Evolutionary conservation across 2,329 filamentous ascomycete genomes (phyloP), one percentile per base, ranked within the genome.

Genomic region (Ilyonectria mors-panacis): DNA sequence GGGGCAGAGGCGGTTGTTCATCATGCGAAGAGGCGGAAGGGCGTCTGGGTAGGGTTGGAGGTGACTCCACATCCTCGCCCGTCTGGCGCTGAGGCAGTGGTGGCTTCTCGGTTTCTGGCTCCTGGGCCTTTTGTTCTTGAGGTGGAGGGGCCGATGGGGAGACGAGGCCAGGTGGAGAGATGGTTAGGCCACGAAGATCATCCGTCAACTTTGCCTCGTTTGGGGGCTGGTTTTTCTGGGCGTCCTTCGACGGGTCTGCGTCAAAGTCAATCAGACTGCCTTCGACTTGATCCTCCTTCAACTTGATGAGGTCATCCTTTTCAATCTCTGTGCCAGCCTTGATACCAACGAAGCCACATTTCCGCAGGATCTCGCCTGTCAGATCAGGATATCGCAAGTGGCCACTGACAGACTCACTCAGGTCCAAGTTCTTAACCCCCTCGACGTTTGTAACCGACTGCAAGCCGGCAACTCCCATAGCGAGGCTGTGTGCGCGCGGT

Each of bases 401-500:
- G 5, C 86, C 85, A 70, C 80, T 83, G 56, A 89, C 86, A n/a
- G 84, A 81, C 6, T 83, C 82, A 68, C 85, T 88, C 26, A 89
- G 78, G 63, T 89, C 79, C 17, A 89, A 73, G 67, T 89, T 89
- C 67, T 85, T 79, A 76, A 96, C 86, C 2, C 92, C 92, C 6
- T 88, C 86, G 17, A 95, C 88, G 9, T 86, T 87, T 64, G 89
- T 75, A 26, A 97, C 88, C 35, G 89, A 86, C 77, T 97, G 93
- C 1, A 98, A 83, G 0, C 95, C 95, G 0, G 94, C 94, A 47
- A 97, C 89, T 4, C 95, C 95, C 45, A 93, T 87, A 70, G 96
- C 92, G 30, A 97, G 88, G 65, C 91, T 94, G 45, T 93, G 94
- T 2, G 94, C 92, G 94, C 92, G 50, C 95, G 90, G 79, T 98